Conservation (phyloP, 164 flowering plant genomes). For the Vitis rupestris region DNA sequence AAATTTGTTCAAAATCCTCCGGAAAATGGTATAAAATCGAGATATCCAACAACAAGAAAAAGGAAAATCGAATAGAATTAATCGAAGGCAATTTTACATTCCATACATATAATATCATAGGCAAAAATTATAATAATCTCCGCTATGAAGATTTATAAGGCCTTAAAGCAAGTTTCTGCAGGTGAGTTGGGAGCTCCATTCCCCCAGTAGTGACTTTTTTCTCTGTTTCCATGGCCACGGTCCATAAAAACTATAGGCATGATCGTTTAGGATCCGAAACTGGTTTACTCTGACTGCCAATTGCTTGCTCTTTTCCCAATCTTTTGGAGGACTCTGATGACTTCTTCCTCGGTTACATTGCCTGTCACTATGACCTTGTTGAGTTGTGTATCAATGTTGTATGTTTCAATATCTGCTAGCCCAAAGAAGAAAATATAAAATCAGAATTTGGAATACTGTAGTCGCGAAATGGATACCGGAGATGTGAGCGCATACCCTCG, state of each 20-base stretch:
- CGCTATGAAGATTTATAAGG: no score
- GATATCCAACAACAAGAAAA: no score
- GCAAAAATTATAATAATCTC: no score
- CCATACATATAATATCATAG: no score
- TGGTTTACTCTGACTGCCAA: slow-evolving; percentile 31
- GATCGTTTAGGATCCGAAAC: not conserved
- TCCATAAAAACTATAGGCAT: no score
- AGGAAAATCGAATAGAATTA: no score
- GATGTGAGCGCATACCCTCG: slow-evolving; percentile 49
- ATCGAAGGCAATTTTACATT: no score
- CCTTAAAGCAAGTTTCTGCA: no score
- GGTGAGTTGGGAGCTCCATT: no score
- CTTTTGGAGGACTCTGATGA: slow-evolving; percentile 70
- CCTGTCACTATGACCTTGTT: slow-evolving; percentile 90
- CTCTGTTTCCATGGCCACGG: not conserved
- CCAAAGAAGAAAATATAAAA: not conserved
- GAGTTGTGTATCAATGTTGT: slow-evolving; percentile 57
- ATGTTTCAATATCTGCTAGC: slow-evolving; percentile 70
- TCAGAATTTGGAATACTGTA: not conserved
- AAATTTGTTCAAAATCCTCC: no score
- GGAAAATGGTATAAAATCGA: no score
- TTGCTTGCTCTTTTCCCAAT: slow-evolving; percentile 63
- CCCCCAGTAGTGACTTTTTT: no score
- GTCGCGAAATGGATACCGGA: not conserved
- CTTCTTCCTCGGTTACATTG: slow-evolving; percentile 69